Base-by-base conservation (phyloP, 2,329 filamentous ascomycete species). In the Fusarium brachygibbosum region DNA sequence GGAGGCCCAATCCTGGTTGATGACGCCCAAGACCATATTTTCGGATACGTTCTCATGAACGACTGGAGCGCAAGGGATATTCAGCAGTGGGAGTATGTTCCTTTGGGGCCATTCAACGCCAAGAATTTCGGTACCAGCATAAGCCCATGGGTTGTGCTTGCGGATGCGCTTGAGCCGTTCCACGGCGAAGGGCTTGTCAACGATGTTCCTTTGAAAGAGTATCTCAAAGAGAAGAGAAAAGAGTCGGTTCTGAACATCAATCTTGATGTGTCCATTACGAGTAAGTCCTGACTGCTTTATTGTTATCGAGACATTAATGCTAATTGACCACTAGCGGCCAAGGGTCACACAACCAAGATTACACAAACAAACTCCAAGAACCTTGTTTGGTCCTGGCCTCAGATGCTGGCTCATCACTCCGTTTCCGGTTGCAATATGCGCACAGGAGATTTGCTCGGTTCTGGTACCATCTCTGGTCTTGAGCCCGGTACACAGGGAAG, bases 401-500 rank as follows among this genome's bases (percentile, higher is more conserved):
- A 96, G 76, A 94, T 95, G 92, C 82, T 96, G 34, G 87, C 93
- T 0, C 93, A 96, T 78, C 93, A 96, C 77, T 90, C 91, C 4
- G 86, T 93, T 60, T 91, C 89, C 0, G 93, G 93, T 9, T 96
- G 93, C 78, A 89, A 90, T 10, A 85, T 96, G 80, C 86, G 88
- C 8, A 85, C 89, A 0, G 93, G 93, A 44, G 93, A 97, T 75
- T 77, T 96, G 42, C 80, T 97, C 1, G 93, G 92, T 3, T 92
- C 90, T 1, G 93, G 93, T 10, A 96, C 93, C 0, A 94, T 96
- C 69, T 82, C 80, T 0, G 92, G 93, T 8, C 86, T 87, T 8
- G 82, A 89, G 63, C 42, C 79, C 8, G 91, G 91, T 13, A 87
- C 88, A 9, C 82, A 89, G 67, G 92, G 92, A 2, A 91, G 90